Percentiles rank a stretch among this genome's conserved stretches.
Evolutionary conservation across 2,329 filamentous ascomycete genomes (phyloP).

Genomic region (Xylariaceae sp.): DNA sequence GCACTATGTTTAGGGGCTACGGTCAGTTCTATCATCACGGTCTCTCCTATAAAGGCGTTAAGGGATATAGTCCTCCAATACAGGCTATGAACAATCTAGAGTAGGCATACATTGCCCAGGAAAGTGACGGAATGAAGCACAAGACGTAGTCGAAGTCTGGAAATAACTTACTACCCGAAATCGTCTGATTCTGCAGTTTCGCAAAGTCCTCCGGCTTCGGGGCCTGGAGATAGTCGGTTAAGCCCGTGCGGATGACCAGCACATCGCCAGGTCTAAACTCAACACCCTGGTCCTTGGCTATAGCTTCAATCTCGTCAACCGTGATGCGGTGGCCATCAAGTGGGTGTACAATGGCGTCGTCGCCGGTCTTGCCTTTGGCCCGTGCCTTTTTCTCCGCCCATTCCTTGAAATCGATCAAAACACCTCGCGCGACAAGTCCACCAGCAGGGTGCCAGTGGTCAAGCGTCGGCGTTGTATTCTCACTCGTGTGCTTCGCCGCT

Average conservation of each 20-base stretch:
- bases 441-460: constrained; percentile 59
- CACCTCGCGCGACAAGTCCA: constrained; percentile 59
- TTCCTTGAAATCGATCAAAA: constrained; percentile 60
- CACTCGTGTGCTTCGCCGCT: constrained; percentile 35
- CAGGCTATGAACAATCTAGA: too few species aligned
- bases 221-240: constrained; percentile 61
- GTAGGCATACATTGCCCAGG: too few species aligned
- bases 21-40: constrained; percentile 2
- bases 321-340: constrained; percentile 60
- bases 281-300: constrained; percentile 64
- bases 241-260: constrained; percentile 68
- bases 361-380: constrained; percentile 50
- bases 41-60: not conserved
- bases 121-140: too few species aligned
- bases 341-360: constrained; percentile 55
- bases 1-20: constrained; percentile 35
- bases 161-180: constrained; percentile 40
- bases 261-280: constrained; percentile 71
- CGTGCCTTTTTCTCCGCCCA: constrained; percentile 48
- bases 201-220: constrained; percentile 46
- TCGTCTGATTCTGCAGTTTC: constrained; percentile 39
- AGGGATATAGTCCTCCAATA: too few species aligned
- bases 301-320: constrained; percentile 59
- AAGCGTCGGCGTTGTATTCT: constrained; percentile 46
- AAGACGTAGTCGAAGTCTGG: not conserved